Conservation (phyloP, 345 rosid species). For the Citrus sinensis region DNA sequence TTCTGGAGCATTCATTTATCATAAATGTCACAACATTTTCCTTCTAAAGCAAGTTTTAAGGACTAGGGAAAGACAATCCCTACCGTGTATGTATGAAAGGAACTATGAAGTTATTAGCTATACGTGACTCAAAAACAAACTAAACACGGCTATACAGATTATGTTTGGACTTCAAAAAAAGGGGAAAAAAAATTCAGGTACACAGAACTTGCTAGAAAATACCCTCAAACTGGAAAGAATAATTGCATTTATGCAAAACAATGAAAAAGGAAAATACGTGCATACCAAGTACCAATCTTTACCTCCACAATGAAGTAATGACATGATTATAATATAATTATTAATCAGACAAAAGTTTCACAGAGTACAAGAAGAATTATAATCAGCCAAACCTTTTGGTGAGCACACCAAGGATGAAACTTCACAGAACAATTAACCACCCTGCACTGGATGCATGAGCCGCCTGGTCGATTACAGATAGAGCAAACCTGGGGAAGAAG, state of each 20-base stretch:
- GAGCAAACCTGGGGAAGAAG: constrained; percentile 39
- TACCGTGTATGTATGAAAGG: neutral
- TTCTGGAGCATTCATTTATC: neutral
- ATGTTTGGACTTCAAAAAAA: neutral
- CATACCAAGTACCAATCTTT: neutral
- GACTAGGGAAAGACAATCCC: neutral
- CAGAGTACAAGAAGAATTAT: neutral
- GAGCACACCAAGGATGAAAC: constrained; percentile 64
- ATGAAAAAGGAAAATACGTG: neutral
- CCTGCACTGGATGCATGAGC: constrained; percentile 49
- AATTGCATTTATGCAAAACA: neutral
- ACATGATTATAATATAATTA: neutral
- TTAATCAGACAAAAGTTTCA: neutral
- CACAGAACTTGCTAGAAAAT: neutral
- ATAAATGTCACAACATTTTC: neutral
- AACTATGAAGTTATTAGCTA: neutral
- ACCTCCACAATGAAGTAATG: neutral
- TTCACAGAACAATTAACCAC: constrained; percentile 35
- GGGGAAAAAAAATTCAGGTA: neutral
- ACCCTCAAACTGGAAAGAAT: neutral
- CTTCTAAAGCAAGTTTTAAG: neutral
- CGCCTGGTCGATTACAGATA: constrained; percentile 42
- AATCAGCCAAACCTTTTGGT: constrained; percentile 35
- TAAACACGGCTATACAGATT: neutral
- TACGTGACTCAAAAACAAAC: neutral